These are phyloP conservation scores for Phytophthora uliginosa DNA, from an alignment of 352 stramenopile species.

Conservation along the genomic window DNA sequence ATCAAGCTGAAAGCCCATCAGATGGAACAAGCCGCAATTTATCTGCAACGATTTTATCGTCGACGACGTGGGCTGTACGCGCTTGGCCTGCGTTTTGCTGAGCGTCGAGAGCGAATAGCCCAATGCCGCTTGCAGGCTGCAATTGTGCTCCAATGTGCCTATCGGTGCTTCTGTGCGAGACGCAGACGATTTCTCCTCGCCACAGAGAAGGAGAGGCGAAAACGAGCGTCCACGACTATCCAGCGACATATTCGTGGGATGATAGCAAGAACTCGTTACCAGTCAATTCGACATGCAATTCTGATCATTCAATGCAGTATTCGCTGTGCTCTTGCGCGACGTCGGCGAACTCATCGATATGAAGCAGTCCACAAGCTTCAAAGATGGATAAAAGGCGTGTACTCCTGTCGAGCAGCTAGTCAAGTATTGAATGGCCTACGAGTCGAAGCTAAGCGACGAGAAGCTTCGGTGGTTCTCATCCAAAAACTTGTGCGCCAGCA, in stretches of 20 bases:
- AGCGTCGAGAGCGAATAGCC: conserved; percentile 48
- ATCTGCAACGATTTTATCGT: conserved; percentile 63
- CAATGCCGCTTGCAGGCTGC: conserved; percentile 37
- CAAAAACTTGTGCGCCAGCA: conserved; percentile 63
- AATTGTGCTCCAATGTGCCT: conserved; percentile 53
- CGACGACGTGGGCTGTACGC: conserved; percentile 47
- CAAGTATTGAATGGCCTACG: conserved; percentile 37
- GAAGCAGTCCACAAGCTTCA: conserved; percentile 43
- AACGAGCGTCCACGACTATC: conserved; percentile 43
- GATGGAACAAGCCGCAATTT: conserved; percentile 46
- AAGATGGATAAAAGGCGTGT: conserved; percentile 39
- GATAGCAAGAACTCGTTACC: conserved; percentile 28
- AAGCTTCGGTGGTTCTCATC: conserved; percentile 60
- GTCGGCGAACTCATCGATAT: conserved; percentile 23
- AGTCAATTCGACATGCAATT: conserved; percentile 27
- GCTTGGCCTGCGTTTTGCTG: conserved; percentile 62
- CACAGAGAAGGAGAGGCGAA: conserved; percentile 28
- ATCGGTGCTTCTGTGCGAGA: conserved; percentile 38
- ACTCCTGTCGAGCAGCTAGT: conserved; percentile 29
- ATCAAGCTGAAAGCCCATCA: conserved; percentile 18
- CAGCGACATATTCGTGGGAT: conserved; percentile 46
- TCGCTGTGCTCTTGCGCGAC: conserved; percentile 45
- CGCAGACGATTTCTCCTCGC: conserved; percentile 12
- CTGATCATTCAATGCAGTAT: conserved; percentile 58
- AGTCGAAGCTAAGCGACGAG: conserved; percentile 37